These are phyloP conservation scores for Wickerhamomyces ciferrii DNA, from an alignment of 805 yeast genomes.

Conservation along the genomic window DNA sequence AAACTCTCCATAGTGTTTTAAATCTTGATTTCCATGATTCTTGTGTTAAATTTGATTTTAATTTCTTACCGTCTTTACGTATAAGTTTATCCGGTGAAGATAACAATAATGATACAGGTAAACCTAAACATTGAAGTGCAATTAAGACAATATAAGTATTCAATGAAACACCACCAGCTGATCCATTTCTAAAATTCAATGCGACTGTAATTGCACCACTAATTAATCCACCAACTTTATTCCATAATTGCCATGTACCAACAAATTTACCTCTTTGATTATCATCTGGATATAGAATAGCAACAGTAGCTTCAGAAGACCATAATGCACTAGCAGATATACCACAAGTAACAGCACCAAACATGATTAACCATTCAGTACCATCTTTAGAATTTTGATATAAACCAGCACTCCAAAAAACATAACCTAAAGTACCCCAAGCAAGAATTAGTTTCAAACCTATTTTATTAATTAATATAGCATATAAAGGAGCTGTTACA, in stretches of 20 bases:
- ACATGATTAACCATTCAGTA: slow-evolving; percentile 18
- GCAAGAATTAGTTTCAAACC: slow-evolving; percentile 15
- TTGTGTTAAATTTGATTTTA: slow-evolving; percentile 6
- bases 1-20: slow-evolving; percentile 3
- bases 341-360: slow-evolving; percentile 21
- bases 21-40: slow-evolving; percentile 6
- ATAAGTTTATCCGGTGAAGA: slow-evolving; percentile 22
- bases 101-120: slow-evolving; percentile 15
- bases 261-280: slow-evolving; percentile 20
- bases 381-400: slow-evolving; percentile 23
- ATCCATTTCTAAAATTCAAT: slow-evolving; percentile 9
- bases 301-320: slow-evolving; percentile 24
- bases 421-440: slow-evolving; percentile 21
- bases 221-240: slow-evolving; percentile 21
- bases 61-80: slow-evolving; percentile 22
- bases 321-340: slow-evolving; percentile 22
- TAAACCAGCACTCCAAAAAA: slow-evolving; percentile 21
- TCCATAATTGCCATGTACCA: slow-evolving; percentile 22
- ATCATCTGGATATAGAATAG: slow-evolving; percentile 19
- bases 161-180: slow-evolving; percentile 17
- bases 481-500: slow-evolving; percentile 14
- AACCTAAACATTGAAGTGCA: slow-evolving; percentile 22
- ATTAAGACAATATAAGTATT: slow-evolving; percentile 21
- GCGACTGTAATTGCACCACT: slow-evolving; percentile 20
- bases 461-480: slow-evolving; percentile 16